Percentiles rank a stretch among this genome's conserved stretches.
These are phyloP conservation scores for Raffaelea arxii DNA, from an alignment of 2,329 filamentous ascomycete species.

Conservation along the genomic window DNA sequence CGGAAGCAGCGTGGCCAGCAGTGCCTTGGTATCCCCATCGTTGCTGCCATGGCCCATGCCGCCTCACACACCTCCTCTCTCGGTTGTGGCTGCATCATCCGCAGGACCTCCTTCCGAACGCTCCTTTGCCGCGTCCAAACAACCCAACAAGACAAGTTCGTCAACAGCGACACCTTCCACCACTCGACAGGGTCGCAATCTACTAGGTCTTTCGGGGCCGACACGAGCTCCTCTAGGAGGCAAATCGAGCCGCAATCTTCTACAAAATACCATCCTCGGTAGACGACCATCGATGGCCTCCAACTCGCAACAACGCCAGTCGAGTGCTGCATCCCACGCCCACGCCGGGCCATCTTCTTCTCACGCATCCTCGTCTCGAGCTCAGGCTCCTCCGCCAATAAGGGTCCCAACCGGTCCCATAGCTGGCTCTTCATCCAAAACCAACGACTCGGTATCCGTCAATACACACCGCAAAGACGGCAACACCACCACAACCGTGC, in stretches of 20 bases:
- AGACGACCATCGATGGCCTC: too few species aligned
- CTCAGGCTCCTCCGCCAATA: too few species aligned
- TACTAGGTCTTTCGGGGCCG: constrained; percentile 1
- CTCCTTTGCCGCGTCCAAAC: background rate
- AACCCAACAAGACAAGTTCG: too few species aligned
- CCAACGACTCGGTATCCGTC: background rate
- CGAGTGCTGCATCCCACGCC: background rate
- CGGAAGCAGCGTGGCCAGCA: constrained; percentile 12
- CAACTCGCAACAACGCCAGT: background rate
- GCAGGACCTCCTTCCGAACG: background rate
- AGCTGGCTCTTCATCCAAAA: background rate
- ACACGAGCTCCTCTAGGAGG: constrained; percentile 7
- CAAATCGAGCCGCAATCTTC: constrained; percentile 6
- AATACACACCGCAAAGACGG: background rate
- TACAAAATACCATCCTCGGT: constrained; percentile 3
- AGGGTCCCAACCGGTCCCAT: background rate
- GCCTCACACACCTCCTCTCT: constrained; percentile 11
- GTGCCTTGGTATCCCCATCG: constrained; percentile 10
- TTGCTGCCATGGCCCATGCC: constrained; percentile 11
- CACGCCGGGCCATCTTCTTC: background rate
- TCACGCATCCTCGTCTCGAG: too few species aligned
- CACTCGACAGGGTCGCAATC: too few species aligned
- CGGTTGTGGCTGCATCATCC: background rate
- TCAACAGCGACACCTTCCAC: too few species aligned
- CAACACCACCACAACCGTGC: constrained; percentile 1